Base-by-base conservation (phyloP, 768 basidiomycete species). In the Pisolithus microcarpus region DNA sequence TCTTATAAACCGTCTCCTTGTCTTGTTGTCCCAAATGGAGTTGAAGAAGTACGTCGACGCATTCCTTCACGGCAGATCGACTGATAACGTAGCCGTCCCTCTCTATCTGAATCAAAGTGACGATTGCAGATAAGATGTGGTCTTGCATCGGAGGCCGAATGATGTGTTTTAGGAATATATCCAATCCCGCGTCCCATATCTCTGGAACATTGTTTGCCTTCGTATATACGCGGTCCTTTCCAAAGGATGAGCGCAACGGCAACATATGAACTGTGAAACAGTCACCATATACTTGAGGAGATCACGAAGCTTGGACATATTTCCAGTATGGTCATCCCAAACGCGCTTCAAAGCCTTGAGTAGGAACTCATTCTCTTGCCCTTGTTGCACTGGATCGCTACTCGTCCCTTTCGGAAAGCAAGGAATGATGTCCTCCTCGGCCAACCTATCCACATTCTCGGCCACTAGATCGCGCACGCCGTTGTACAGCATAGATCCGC, bases 221-320 rank as follows among this genome's bases (percentile, higher is more conserved):
- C 1, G 87, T 85, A 61, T 95, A 88, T 11, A 90, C 87, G 43
- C 92, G 89, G 72, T 99, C 96, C 96, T 99, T 62, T 34, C 23
- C 19, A 19, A 51, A 16, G 15, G 18, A 45, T 63, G 46, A 59
- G 58, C 46, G 54, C 45, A 49, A n/a, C 47, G 50, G 46, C 34
- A 31, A 38, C 6, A n/a, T 21, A 48, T 30, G 9, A 13, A 39
- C 26, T 52, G 30, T 43, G 21, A 16, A 34, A 46, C 36, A 18
- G 80, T 50, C 60, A 96, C 96, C 93, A 99, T 96, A 64, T 99
- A 99, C 63, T 89, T 91, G 57, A 98, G 73, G 38, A 99, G 80
- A 66, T 93, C 91, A 10, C 85, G 81, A 52, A 99, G 66, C 65
- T 94, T 90, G 24, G 77, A 72, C 89, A 97, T 90, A 64, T 84